phyloP scores from a whole-genome alignment of 2,329 filamentous ascomycete genomes.

The Talaromyces albobiverticillius region DNA sequence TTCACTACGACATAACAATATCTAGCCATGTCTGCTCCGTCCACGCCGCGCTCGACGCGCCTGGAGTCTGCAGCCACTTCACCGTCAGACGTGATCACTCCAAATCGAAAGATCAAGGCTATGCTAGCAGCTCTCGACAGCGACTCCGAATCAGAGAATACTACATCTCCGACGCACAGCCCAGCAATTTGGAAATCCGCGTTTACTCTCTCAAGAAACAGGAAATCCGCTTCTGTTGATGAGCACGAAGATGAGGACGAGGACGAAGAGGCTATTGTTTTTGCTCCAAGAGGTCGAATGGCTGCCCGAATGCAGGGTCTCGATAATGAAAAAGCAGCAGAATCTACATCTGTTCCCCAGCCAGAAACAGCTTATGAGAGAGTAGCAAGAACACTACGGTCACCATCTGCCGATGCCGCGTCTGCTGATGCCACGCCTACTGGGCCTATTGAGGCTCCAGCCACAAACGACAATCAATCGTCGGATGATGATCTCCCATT shows the following conservation, averaged over 20 bases:
- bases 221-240: background rate
- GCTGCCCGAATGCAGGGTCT: conserved; percentile 60
- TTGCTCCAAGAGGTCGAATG: conserved; percentile 61
- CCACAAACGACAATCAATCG: conserved; percentile 39
- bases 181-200: background rate
- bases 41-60: conserved; percentile 15
- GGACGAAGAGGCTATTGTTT: conserved; percentile 44
- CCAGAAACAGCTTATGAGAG: conserved; percentile 39
- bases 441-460: conserved; percentile 16
- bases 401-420: conserved; percentile 8
- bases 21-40: conserved; percentile 11
- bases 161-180: background rate
- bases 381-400: conserved; percentile 23
- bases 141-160: conserved; percentile 10
- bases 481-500: conserved; percentile 30
- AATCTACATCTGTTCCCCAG: conserved; percentile 19
- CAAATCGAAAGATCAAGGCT: conserved; percentile 13
- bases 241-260: conserved; percentile 18
- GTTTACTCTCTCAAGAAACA: background rate
- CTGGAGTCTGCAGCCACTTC: conserved; percentile 1
- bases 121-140: conserved; percentile 13
- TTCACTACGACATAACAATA: background rate
- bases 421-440: too few relatives aligned
- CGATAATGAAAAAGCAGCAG: conserved; percentile 20
- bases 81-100: conserved; percentile 9